phyloP scores from a whole-genome alignment of 2,329 filamentous ascomycete species.

The Fusarium anthophilum region DNA sequence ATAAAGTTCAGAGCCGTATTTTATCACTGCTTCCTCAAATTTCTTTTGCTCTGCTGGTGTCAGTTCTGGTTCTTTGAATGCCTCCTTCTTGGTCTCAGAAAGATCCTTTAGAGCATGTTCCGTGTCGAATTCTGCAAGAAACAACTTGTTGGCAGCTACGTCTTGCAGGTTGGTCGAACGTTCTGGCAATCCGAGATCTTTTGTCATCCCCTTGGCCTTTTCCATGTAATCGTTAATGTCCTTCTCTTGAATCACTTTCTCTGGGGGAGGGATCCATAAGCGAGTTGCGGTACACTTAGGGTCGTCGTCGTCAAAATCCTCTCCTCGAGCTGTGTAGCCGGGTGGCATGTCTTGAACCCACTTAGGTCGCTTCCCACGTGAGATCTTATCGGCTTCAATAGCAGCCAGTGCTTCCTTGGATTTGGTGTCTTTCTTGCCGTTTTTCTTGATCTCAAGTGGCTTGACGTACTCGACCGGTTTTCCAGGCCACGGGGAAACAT shows the following conservation, averaged over 20 bases:
- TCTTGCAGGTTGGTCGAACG: constrained; percentile 89
- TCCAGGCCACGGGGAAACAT: constrained; percentile 85
- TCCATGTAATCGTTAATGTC: constrained; percentile 82
- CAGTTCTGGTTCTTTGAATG: constrained; percentile 86
- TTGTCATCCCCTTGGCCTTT: constrained; percentile 71
- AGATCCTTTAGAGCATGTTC: constrained; percentile 77
- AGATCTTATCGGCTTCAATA: constrained; percentile 82
- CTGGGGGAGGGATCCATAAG: constrained; percentile 79
- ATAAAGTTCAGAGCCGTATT: constrained; percentile 90
- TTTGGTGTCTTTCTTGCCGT: constrained; percentile 80
- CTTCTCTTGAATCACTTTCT: constrained; percentile 59
- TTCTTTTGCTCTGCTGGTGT: constrained; percentile 82
- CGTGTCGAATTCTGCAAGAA: constrained; percentile 74
- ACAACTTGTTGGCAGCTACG: constrained; percentile 79
- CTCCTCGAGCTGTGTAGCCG: constrained; percentile 86
- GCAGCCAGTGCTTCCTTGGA: constrained; percentile 83
- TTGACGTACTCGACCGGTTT: constrained; percentile 91
- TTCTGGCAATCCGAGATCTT: constrained; percentile 74
- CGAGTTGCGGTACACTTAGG: constrained; percentile 78
- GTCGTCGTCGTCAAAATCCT: constrained; percentile 77
- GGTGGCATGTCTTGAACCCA: constrained; percentile 93
- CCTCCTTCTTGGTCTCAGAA: constrained; percentile 71
- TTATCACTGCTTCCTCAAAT: constrained; percentile 90
- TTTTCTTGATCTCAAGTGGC: constrained; percentile 84
- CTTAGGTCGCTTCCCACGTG: constrained; percentile 84